Evolutionary conservation across 768 basidiomycete genomes (phyloP).

Genomic region (Zangia roseola): DNA sequence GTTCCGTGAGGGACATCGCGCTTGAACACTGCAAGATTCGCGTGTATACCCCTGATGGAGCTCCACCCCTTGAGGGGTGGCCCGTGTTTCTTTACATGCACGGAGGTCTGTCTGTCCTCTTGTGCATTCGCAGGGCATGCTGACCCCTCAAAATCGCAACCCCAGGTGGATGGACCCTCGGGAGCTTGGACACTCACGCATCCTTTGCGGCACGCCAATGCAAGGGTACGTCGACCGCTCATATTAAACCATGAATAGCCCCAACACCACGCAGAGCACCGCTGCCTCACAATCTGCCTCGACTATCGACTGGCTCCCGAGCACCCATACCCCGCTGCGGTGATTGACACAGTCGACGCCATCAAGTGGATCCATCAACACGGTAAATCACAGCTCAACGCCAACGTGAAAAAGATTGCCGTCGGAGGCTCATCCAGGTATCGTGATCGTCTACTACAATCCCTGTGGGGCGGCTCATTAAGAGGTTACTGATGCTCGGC

Average conservation of each 20-base stretch:
- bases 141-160: too few relatives aligned
- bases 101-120: constrained; percentile 46
- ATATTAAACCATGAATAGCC: too few relatives aligned
- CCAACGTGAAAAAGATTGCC: constrained; percentile 55
- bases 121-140: too few relatives aligned
- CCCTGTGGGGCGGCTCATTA: too few relatives aligned
- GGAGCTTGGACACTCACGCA: constrained; percentile 57
- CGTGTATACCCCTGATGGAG: constrained; percentile 60
- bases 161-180: constrained; percentile 70
- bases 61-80: constrained; percentile 54
- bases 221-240: constrained; percentile 13
- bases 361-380: constrained; percentile 57
- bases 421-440: constrained; percentile 74
- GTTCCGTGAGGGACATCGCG: constrained; percentile 47
- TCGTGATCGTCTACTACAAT: neutral
- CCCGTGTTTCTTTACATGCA: constrained; percentile 72
- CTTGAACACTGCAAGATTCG: constrained; percentile 53
- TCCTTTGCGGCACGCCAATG: constrained; percentile 43
- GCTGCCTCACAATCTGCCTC: constrained; percentile 62
- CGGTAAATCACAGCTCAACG: constrained; percentile 44
- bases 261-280: constrained; percentile 41
- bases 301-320: constrained; percentile 76
- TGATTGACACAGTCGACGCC: constrained; percentile 68
- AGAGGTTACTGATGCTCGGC: neutral
- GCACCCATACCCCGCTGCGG: constrained; percentile 65